Evolutionary conservation across 1,284 basidiomycete genomes (phyloP), one percentile per base, ranked within the genome.

Genomic region (Hypsizygus ulmarius): DNA sequence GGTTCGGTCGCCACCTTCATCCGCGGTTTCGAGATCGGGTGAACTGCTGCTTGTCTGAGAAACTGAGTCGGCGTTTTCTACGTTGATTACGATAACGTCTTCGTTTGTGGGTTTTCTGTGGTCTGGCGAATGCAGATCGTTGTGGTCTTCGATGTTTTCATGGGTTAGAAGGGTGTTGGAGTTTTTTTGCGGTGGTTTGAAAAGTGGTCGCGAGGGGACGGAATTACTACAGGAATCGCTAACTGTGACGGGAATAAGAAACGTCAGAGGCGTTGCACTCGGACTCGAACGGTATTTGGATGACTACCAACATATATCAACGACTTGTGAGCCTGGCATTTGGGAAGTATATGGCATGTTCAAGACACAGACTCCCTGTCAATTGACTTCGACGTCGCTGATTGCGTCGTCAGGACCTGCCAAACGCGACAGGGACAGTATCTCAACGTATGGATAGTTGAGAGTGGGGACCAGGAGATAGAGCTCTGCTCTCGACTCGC

Each of bases 11-110:
- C 11, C 32, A 34, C 37, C 44, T 39, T 36, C 21, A 25, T 30
- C 47, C 1, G 45, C 37, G 3, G 47, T 49, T 38, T 56, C 49
- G 55, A 45, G 60, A 56, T 43, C 42, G 49, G 47, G 61, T 30
- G 55, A 50, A 30, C 50, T 52, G 33, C 49, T 53, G n/a, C 16
- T 54, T 9, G 25, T 47, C 15, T 32, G 45, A 4, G 43, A 49
- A 18, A 19, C 41, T 25, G 39, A 51, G 19, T 11, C 33, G 27
- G 18, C 15, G 14, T 43, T 29, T 25, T 51, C 36, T 27, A 42
- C 30, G 29, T 27, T 21, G 18, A 18, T 15, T 16, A 11, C 32
- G 21, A 39, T 6, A 21, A 16, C 33, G 18, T 25, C 14, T 38
- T 15, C 9, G 15, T 18, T 11, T 38, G 37, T 21, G 14, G 6